A percentile compares a stretch with the other conserved stretches of the same genome.
phyloP scores from a whole-genome alignment of 108 stramenopile species.

The Cyclotella sp. region DNA sequence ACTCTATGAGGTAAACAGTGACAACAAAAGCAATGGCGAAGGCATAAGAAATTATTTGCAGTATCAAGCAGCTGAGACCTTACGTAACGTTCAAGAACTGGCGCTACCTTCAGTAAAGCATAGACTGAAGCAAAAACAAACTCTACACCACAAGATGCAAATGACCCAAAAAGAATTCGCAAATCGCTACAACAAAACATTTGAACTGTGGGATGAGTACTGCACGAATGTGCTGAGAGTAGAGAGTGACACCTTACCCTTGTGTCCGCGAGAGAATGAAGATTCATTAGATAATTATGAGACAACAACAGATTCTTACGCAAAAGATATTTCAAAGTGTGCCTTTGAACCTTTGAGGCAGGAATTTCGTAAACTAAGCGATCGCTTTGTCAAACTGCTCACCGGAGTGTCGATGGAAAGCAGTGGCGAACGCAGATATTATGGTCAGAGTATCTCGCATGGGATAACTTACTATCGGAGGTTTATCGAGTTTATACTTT shows the following conservation, averaged over 20 bases:
- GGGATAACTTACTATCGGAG: slow-evolving; percentile 20
- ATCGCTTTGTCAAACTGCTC: slow-evolving; percentile 15
- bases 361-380: slow-evolving; percentile 14
- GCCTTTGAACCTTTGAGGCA: slow-evolving; percentile 16
- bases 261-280: slow-evolving; percentile 18
- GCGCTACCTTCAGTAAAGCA: slow-evolving; percentile 19
- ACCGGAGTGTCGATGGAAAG: neutral
- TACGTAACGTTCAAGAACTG: slow-evolving; percentile 17
- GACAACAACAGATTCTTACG: slow-evolving; percentile 5
- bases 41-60: slow-evolving; percentile 9
- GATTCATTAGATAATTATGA: neutral
- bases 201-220: slow-evolving; percentile 34
- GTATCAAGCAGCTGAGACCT: slow-evolving; percentile 12
- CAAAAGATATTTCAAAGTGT: slow-evolving; percentile 16
- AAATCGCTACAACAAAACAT: slow-evolving; percentile 18
- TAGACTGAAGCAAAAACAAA: neutral
- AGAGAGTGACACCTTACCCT: slow-evolving; percentile 35
- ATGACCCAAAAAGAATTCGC: slow-evolving; percentile 7
- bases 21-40: neutral
- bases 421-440: neutral
- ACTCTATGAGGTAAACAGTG: neutral
- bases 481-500: slow-evolving; percentile 27
- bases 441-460: neutral
- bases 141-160: neutral
- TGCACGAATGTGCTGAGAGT: slow-evolving; percentile 34